Evolutionary conservation across 2,329 filamentous ascomycete genomes (phyloP).

Genomic region (Waltergamsia citrina): DNA sequence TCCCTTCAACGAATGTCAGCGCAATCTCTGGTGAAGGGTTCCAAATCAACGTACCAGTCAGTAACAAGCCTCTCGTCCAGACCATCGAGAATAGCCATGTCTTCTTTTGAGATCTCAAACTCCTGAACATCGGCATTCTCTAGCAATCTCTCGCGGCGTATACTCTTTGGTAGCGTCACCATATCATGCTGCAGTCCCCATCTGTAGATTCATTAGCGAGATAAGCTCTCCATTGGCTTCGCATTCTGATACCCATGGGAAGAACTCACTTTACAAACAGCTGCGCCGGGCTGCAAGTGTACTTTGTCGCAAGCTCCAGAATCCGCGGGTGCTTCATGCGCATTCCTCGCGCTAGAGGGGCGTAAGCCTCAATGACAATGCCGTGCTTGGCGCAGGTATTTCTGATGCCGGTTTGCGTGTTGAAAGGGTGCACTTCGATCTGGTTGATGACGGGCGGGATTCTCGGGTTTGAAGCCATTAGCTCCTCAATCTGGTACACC

Average conservation of each 20-base stretch:
- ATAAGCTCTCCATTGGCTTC: too few relatives aligned
- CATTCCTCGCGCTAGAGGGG: constrained; percentile 62
- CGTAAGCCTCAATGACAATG: constrained; percentile 72
- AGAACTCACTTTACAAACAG: constrained; percentile 54
- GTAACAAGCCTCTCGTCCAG: constrained; percentile 68
- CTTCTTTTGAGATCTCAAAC: constrained; percentile 52
- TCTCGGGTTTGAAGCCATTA: constrained; percentile 52
- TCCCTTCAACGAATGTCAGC: constrained; percentile 10
- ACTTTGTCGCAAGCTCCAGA: constrained; percentile 52
- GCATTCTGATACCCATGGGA: too few relatives aligned
- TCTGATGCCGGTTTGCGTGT: constrained; percentile 59
- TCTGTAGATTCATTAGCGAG: constrained; percentile 23
- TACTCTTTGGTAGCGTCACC: constrained; percentile 66
- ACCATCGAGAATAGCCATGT: constrained; percentile 52
- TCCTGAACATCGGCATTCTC: constrained; percentile 54
- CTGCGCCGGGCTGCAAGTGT: constrained; percentile 62
- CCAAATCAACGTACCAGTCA: constrained; percentile 38
- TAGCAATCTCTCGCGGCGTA: constrained; percentile 48
- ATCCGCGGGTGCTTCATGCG: constrained; percentile 61
- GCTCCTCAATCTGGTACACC: constrained; percentile 57
- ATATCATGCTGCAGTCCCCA: constrained; percentile 72
- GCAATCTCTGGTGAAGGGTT: not conserved
- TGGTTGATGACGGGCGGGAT: constrained; percentile 66
- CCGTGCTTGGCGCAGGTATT: constrained; percentile 54
- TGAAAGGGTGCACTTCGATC: constrained; percentile 77